phyloP scores from a whole-genome alignment of 257 asterid species.

The Leptodermis oblonga region DNA sequence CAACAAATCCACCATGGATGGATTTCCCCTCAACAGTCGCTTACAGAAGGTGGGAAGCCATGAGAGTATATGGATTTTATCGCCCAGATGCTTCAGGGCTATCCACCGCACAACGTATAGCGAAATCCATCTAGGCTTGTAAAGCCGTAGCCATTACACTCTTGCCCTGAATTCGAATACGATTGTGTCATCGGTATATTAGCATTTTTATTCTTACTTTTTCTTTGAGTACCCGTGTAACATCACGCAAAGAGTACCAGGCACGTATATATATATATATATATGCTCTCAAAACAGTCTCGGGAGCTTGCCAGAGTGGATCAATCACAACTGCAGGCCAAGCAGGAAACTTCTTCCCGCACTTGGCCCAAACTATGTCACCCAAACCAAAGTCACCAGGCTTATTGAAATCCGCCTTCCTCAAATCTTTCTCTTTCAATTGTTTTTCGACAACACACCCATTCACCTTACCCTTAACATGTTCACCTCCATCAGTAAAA shows the following conservation, averaged over 20 bases:
- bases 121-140: background rate
- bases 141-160: slow-evolving; percentile 2
- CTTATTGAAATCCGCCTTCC: slow-evolving; percentile 45
- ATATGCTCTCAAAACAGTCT: slow-evolving; percentile 64
- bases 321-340: slow-evolving; percentile 96
- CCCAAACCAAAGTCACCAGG: slow-evolving; percentile 68
- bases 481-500: background rate
- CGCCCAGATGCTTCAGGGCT: background rate
- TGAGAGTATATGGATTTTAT: background rate
- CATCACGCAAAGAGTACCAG: slow-evolving; percentile 86
- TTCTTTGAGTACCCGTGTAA: slow-evolving; percentile 73
- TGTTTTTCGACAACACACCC: slow-evolving; percentile 24
- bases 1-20: slow-evolving; percentile 7
- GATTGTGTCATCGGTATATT: too few relatives aligned
- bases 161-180: slow-evolving; percentile 3
- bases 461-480: slow-evolving; percentile 10
- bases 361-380: slow-evolving; percentile 92
- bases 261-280: too few relatives aligned
- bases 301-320: slow-evolving; percentile 81
- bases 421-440: slow-evolving; percentile 36
- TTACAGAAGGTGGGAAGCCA: slow-evolving; percentile 2
- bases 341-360: slow-evolving; percentile 81
- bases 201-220: too few relatives aligned
- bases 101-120: background rate
- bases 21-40: slow-evolving; percentile 5